Percentiles rank a stretch among this genome's conserved stretches.
Evolutionary conservation across 139 green algal genomes (phyloP).

Genomic region (Spirogloea muscicola): DNA sequence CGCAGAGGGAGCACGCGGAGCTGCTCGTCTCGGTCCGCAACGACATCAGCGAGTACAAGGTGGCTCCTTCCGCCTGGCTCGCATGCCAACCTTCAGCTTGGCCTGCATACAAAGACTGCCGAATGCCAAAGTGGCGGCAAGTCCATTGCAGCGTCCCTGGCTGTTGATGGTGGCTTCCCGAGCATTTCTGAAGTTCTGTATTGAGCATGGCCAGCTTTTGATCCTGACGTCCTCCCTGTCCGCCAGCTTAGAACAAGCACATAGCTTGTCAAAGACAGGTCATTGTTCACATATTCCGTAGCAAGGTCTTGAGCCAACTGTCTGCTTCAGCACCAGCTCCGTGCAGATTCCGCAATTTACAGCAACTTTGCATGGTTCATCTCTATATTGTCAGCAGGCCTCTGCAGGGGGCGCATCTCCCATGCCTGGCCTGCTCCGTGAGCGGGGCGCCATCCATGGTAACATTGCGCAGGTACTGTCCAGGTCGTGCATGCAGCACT

Average conservation of each 20-base stretch:
- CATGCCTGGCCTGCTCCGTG: not conserved
- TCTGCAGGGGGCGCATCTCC: too few species aligned
- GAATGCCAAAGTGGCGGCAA: too few species aligned
- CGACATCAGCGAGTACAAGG: slow-evolving; percentile 44
- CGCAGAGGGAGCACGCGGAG: slow-evolving; percentile 12
- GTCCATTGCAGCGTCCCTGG: not conserved
- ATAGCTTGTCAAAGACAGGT: too few species aligned
- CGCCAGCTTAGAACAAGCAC: too few species aligned
- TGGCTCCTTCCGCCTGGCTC: too few species aligned
- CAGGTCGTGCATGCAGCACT: too few species aligned
- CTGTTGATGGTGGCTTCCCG: not conserved
- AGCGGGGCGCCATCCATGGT: slow-evolving; percentile 10
- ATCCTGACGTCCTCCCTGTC: too few species aligned
- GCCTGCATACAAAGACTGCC: too few species aligned
- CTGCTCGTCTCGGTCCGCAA: slow-evolving; percentile 11
- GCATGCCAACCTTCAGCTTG: too few species aligned
- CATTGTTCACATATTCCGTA: not conserved
- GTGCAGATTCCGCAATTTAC: not conserved
- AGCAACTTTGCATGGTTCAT: not conserved
- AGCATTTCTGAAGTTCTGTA: not conserved
- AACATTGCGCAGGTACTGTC: slow-evolving; percentile 10
- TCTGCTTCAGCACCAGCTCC: not conserved
- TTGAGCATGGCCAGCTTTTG: not conserved
- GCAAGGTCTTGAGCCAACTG: not conserved
- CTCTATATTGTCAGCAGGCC: not conserved